Evolutionary conservation across 352 stramenopile genomes (phyloP), one percentile per base, ranked within the genome.

Genomic region (Pythium brassicae): DNA sequence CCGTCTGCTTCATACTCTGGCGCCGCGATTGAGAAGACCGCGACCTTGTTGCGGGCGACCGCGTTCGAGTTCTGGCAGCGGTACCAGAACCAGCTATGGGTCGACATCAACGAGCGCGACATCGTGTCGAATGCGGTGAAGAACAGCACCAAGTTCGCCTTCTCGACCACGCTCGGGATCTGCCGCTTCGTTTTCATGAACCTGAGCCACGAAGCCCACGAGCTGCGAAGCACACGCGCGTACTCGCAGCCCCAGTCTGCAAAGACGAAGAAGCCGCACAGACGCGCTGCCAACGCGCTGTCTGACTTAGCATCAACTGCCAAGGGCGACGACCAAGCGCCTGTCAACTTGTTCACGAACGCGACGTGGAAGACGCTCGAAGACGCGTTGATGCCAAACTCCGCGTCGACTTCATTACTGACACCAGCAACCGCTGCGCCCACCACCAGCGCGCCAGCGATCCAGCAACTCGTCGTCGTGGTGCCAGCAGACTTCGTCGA

Each of bases 21-120:
- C 23, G n/a, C 46, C 6, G 32, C 56, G 11, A 61, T 88, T 10
- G 49, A 35, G 25, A 26, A 49, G 6, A 55, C 80, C 19, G 72
- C 71, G 2, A 43, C 23, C 9, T 20, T 70, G 14, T 47, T 92
- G 19, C 59, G 72, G 26, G 64, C 54, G 0, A 53, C 78, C 1
- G 68, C 80, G 23, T 87, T 87, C 40, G 78, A 89, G 50, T 46
- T 87, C 2, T 93, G 83, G 83, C 69, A 91, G 22, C 49, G 83
- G 10, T 93, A 93, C 29, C 80, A 91, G 57, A 91, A 93, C 47
- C 83, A 91, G 61, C 67, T 93, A 1, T 83, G 72, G 59, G 55
- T 71, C 2, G 83, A 93, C 35, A 49, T 89, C n/a, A 70, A 70
- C 39, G 76, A 86, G 44, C 74, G 73, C 44, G 80, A 90, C 59